Evolutionary conservation across 495 filamentous ascomycete species (phyloP).

Genomic region (Endocarpon pusillum): DNA sequence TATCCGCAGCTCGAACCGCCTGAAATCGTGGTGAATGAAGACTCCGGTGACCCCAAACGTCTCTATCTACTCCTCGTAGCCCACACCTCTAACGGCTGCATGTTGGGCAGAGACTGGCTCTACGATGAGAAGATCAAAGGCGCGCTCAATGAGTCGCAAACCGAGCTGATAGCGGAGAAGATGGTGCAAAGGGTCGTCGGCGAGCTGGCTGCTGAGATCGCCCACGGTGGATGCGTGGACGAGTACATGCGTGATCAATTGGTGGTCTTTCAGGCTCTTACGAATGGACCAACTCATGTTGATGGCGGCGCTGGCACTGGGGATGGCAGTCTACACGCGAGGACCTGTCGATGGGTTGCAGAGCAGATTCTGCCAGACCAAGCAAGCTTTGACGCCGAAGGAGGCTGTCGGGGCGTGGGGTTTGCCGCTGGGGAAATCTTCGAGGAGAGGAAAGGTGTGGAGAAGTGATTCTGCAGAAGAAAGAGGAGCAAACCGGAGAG

Average conservation of each 20-base stretch:
- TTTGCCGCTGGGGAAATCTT: no score
- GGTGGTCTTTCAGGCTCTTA: slow-evolving; percentile 65
- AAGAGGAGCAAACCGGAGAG: no score
- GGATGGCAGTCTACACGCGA: slow-evolving; percentile 48
- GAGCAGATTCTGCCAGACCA: slow-evolving; percentile 23
- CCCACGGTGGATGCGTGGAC: slow-evolving; percentile 34
- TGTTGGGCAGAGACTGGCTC: slow-evolving; percentile 51
- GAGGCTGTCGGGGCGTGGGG: no score
- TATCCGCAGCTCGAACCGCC: slow-evolving; percentile 30
- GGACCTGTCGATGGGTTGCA: slow-evolving; percentile 62
- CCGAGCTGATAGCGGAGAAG: slow-evolving; percentile 5
- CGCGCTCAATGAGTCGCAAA: slow-evolving; percentile 4
- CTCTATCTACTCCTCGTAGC: slow-evolving; percentile 62
- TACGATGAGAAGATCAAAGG: slow-evolving; percentile 24
- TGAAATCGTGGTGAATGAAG: slow-evolving; percentile 36
- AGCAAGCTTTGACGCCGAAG: no score
- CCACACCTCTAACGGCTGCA: slow-evolving; percentile 39
- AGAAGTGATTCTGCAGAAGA: no score
- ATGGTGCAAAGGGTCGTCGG: slow-evolving; percentile 34
- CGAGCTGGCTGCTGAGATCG: slow-evolving; percentile 41
- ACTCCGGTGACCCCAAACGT: slow-evolving; percentile 40
- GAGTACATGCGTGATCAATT: slow-evolving; percentile 63
- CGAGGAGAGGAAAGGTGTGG: no score
- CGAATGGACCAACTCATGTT: slow-evolving; percentile 16
- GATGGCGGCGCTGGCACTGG: slow-evolving; percentile 18